These are phyloP conservation scores for Penicillium ochrochloron DNA, from an alignment of 495 filamentous ascomycete genomes.

Conservation along the genomic window DNA sequence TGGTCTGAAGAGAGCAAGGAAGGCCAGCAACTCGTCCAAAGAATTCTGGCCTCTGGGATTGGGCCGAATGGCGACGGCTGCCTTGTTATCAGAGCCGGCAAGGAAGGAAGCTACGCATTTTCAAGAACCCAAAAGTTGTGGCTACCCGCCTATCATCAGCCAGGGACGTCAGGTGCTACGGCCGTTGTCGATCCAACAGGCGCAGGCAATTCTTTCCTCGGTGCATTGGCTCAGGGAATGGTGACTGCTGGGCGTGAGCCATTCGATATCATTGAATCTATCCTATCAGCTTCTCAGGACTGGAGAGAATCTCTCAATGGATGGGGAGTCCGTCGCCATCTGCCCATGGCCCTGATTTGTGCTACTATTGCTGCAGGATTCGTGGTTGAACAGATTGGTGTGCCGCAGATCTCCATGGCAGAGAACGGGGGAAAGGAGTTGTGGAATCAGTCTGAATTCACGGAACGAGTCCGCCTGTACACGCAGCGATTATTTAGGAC, in stretches of 20 bases:
- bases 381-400: slow-evolving; percentile 90
- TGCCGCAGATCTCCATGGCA: slow-evolving; percentile 63
- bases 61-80: slow-evolving; percentile 49
- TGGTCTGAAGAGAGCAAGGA: slow-evolving; percentile 54
- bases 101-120: slow-evolving; percentile 62
- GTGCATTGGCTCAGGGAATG: slow-evolving; percentile 77
- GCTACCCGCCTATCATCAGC: slow-evolving; percentile 64
- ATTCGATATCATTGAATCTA: slow-evolving; percentile 40
- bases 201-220: slow-evolving; percentile 93
- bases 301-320: slow-evolving; percentile 38
- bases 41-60: slow-evolving; percentile 60
- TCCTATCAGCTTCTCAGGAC: slow-evolving; percentile 34
- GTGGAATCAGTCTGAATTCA: slow-evolving; percentile 74
- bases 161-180: slow-evolving; percentile 33
- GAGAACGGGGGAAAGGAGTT: slow-evolving; percentile 64
- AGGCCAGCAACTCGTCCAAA: slow-evolving; percentile 55
- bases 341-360: slow-evolving; percentile 74
- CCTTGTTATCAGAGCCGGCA: slow-evolving; percentile 60
- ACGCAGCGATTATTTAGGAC: slow-evolving; percentile 53
- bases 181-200: slow-evolving; percentile 90
- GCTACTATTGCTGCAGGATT: slow-evolving; percentile 90
- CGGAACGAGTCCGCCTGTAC: slow-evolving; percentile 57
- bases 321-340: slow-evolving; percentile 41
- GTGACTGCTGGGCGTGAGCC: slow-evolving; percentile 56
- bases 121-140: slow-evolving; percentile 38